Evolutionary conservation across 345 rosid species (phyloP).

Genomic region (Isatis tinctoria): DNA sequence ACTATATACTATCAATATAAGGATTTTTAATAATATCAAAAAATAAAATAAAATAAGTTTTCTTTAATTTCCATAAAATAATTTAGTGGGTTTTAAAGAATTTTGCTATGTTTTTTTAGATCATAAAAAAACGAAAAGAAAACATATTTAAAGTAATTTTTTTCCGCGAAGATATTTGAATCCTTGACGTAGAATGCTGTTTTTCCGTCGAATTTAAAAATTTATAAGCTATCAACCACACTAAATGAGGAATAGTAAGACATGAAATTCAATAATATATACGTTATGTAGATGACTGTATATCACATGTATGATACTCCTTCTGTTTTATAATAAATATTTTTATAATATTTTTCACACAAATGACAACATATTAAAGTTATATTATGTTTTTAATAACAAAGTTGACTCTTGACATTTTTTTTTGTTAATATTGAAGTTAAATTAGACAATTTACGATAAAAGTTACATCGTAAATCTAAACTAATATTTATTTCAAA

Average conservation of each 20-base stretch:
- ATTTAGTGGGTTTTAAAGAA: background rate
- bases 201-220: background rate
- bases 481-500: no score
- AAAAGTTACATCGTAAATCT: no score
- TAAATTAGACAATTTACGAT: no score
- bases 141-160: background rate
- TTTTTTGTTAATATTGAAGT: no score
- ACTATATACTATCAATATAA: background rate
- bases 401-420: no score
- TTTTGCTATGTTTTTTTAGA: background rate
- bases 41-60: background rate
- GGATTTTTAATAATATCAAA: background rate
- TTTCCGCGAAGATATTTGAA: background rate
- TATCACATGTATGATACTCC: background rate
- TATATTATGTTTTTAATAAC: no score
- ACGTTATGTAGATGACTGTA: background rate
- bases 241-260: background rate
- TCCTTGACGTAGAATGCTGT: background rate
- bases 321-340: no score
- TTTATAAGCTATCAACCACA: background rate
- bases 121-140: background rate
- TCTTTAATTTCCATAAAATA: background rate
- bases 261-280: background rate
- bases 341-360: no score
- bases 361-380: no score